These are phyloP conservation scores for Paramyrothecium roridum DNA, from an alignment of 2,329 filamentous ascomycete species.

Conservation along the genomic window DNA sequence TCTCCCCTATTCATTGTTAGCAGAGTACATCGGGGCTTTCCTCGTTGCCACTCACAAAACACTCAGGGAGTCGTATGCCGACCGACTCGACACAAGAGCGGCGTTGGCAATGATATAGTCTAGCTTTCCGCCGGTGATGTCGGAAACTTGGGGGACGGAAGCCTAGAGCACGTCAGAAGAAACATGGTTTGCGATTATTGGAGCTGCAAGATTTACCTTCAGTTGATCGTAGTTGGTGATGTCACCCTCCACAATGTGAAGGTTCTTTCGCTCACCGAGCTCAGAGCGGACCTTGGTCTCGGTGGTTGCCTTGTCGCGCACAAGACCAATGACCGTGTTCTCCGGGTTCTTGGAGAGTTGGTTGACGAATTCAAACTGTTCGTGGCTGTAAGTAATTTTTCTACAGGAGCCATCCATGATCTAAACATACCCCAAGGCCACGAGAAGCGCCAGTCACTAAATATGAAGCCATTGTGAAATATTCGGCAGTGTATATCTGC, in stretches of 20 bases:
- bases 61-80: constrained; percentile 6
- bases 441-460: constrained; percentile 9
- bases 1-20: constrained; percentile 1
- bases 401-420: background rate
- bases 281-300: constrained; percentile 28
- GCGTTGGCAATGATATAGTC: constrained; percentile 52
- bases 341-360: constrained; percentile 37
- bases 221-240: constrained; percentile 8
- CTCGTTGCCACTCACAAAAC: background rate
- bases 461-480: constrained; percentile 7
- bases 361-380: constrained; percentile 27
- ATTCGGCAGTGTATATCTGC: background rate
- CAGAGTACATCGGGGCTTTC: background rate
- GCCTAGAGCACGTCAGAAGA: background rate
- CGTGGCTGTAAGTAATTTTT: background rate
- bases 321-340: constrained; percentile 38
- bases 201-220: background rate
- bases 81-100: constrained; percentile 25
- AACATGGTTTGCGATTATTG: background rate
- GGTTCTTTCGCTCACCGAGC: constrained; percentile 18
- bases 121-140: constrained; percentile 31
- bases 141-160: constrained; percentile 21
- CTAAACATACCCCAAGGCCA: constrained; percentile 7
- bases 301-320: constrained; percentile 36
- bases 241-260: constrained; percentile 7